These are phyloP conservation scores for Ramularia endophylla DNA, from an alignment of 2,329 filamentous ascomycete genomes.

Conservation along the genomic window DNA sequence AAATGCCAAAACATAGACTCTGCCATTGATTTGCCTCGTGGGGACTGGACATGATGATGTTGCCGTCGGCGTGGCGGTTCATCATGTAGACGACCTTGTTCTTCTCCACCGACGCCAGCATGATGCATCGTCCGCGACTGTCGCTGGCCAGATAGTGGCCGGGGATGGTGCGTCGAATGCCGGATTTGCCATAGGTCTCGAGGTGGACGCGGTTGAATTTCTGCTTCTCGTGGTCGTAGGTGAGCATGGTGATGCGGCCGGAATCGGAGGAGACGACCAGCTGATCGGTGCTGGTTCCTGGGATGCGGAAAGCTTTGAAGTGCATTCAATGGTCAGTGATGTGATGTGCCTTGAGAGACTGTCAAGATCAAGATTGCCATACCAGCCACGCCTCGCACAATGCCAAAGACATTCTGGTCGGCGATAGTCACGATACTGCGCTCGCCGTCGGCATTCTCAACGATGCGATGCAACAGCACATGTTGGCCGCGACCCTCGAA, in stretches of 20 bases:
- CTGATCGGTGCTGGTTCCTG: conserved; percentile 92
- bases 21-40: conserved; percentile 93
- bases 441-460: conserved; percentile 48
- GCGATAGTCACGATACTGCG: conserved; percentile 81
- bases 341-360: no score
- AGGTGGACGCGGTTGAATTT: conserved; percentile 84
- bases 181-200: conserved; percentile 98
- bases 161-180: conserved; percentile 84
- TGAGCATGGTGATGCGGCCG: conserved; percentile 86
- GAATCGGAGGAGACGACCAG: conserved; percentile 95
- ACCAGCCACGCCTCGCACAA: conserved; percentile 85
- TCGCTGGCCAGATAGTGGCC: conserved; percentile 95
- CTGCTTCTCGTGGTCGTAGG: conserved; percentile 82
- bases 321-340: no score
- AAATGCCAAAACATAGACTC: conserved; percentile 80
- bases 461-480: conserved; percentile 79
- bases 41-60: conserved; percentile 94
- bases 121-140: conserved; percentile 88
- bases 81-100: conserved; percentile 99
- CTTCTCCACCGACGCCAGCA: conserved; percentile 94
- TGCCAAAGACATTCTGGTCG: conserved; percentile 93
- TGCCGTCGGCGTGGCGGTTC: conserved; percentile 89
- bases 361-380: no score
- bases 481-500: conserved; percentile 87
- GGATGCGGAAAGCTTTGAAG: conserved; percentile 82